phyloP scores from a whole-genome alignment of 1,139 yeast genomes.

The Oligophagozyma castellii region DNA sequence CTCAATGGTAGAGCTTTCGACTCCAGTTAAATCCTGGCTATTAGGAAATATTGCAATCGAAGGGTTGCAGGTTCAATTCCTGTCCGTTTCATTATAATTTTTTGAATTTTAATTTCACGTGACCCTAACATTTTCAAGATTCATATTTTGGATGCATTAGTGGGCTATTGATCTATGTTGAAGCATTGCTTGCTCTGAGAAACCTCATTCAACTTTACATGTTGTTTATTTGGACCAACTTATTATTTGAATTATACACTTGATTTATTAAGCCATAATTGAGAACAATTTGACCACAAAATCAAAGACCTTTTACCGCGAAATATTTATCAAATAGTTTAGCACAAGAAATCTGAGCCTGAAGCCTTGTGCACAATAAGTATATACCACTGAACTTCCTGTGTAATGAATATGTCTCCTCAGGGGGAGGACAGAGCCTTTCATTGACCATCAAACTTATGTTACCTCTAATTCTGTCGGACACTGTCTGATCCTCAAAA shows the following conservation, averaged over 20 bases:
- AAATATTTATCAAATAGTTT: constrained; percentile 56
- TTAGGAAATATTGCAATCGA: constrained; percentile 33
- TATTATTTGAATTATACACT: background rate
- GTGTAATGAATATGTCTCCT: constrained; percentile 90
- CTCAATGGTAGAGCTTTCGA: constrained; percentile 91
- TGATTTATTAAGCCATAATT: background rate
- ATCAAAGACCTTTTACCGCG: constrained; percentile 5
- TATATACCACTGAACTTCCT: constrained; percentile 92
- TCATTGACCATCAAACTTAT: constrained; percentile 83
- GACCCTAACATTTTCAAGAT: background rate
- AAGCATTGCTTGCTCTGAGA: background rate
- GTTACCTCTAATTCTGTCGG: constrained; percentile 79
- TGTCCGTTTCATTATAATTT: constrained; percentile 60
- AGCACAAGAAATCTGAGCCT: constrained; percentile 75
- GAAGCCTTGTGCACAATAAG: constrained; percentile 71
- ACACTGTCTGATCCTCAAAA: constrained; percentile 75
- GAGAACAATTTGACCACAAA: background rate
- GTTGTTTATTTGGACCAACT: background rate
- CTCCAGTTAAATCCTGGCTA: constrained; percentile 41
- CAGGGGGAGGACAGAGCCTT: constrained; percentile 94
- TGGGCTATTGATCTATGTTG: background rate
- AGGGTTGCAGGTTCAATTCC: constrained; percentile 71
- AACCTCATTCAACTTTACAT: background rate
- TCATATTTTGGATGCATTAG: background rate
- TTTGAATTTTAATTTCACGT: constrained; percentile 14